Evolutionary conservation across 768 basidiomycete genomes (phyloP).

Genomic region (Psilocybe cubensis): DNA sequence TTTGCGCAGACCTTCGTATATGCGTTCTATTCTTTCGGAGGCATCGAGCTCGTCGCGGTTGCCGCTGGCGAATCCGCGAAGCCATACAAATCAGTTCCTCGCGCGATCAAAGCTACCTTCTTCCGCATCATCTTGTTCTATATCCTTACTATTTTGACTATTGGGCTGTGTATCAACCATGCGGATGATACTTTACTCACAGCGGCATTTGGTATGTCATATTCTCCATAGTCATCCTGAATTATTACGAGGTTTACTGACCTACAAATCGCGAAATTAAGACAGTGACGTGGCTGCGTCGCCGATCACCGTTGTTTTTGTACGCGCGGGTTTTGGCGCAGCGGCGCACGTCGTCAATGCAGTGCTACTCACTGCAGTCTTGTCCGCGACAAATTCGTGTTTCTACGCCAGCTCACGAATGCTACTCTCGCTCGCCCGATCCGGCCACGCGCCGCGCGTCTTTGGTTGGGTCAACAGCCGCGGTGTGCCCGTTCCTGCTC

Average conservation of each 20-base stretch:
- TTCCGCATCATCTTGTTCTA: slow-evolving; percentile 70
- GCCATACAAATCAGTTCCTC: slow-evolving; percentile 65
- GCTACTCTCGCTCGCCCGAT: slow-evolving; percentile 61
- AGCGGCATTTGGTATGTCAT: slow-evolving; percentile 44
- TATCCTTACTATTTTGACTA: slow-evolving; percentile 63
- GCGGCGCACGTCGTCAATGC: slow-evolving; percentile 68
- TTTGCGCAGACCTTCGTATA: slow-evolving; percentile 66
- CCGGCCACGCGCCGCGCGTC: slow-evolving; percentile 64
- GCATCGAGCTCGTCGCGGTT: slow-evolving; percentile 71
- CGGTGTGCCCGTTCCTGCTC: slow-evolving; percentile 63
- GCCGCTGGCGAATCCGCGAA: slow-evolving; percentile 73
- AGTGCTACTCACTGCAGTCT: slow-evolving; percentile 65
- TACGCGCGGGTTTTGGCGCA: slow-evolving; percentile 63
- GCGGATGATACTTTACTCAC: slow-evolving; percentile 54
- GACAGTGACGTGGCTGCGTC: slow-evolving; percentile 57
- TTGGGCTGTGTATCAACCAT: slow-evolving; percentile 68
- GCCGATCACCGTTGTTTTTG: slow-evolving; percentile 66
- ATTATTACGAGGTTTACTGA: too few relatives aligned
- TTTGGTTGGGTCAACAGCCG: slow-evolving; percentile 68
- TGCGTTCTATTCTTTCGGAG: slow-evolving; percentile 72
- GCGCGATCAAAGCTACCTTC: slow-evolving; percentile 71
- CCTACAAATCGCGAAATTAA: too few relatives aligned
- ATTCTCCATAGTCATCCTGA: background rate
- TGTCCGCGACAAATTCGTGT: slow-evolving; percentile 67
- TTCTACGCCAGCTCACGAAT: slow-evolving; percentile 70